A percentile compares a stretch with the other conserved stretches of the same genome.
These are phyloP conservation scores for Ogataea trehalophila DNA, from an alignment of 805 yeast genomes.

Conservation along the genomic window DNA sequence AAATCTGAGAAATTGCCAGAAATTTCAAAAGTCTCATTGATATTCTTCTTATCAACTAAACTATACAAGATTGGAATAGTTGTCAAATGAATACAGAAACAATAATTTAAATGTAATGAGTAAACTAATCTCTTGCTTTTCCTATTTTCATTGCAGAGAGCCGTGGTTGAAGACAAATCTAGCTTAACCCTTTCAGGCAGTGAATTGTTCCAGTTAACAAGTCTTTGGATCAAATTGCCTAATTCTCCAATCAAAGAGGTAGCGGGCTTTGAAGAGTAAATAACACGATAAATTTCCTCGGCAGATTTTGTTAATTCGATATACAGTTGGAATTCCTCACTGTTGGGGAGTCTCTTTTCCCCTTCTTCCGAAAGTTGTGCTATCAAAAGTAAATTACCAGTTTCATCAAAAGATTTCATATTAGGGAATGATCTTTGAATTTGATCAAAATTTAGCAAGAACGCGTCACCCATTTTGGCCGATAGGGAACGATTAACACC, in stretches of 20 bases:
- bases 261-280: constrained; percentile 13
- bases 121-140: constrained; percentile 18
- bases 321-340: constrained; percentile 17
- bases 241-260: constrained; percentile 12
- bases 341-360: neutral
- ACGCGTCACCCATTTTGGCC: constrained; percentile 24
- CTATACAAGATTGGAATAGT: constrained; percentile 25
- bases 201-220: constrained; percentile 22
- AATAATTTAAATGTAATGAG: constrained; percentile 24
- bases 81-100: constrained; percentile 26
- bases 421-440: constrained; percentile 17
- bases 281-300: constrained; percentile 21
- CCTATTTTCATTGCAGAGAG: neutral
- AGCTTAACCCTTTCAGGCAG: constrained; percentile 16
- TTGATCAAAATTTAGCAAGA: constrained; percentile 12
- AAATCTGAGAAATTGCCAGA: constrained; percentile 16
- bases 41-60: constrained; percentile 16
- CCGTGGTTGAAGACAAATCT: constrained; percentile 1
- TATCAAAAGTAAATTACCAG: constrained; percentile 1
- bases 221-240: constrained; percentile 18
- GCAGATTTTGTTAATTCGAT: constrained; percentile 18
- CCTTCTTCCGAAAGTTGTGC: neutral
- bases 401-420: constrained; percentile 10
- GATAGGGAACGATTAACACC: constrained; percentile 23
- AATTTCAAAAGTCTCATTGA: constrained; percentile 7